Evolutionary conservation across 257 asterid genomes (phyloP).

Genomic region (Thymus quinquecostatus): DNA sequence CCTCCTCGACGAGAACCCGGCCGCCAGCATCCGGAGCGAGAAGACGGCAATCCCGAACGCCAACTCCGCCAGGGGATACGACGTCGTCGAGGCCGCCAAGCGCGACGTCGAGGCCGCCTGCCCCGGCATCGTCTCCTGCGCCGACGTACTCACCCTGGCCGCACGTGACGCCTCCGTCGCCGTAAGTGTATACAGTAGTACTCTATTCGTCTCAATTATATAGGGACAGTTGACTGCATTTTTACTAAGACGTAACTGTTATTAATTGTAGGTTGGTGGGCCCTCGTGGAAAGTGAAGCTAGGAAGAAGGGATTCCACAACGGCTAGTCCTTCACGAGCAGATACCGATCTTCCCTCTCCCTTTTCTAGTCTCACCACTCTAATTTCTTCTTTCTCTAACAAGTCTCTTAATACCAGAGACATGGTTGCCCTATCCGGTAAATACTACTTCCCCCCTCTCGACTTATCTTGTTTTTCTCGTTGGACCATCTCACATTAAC

Average conservation of each 20-base stretch:
- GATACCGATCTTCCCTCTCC: conserved; percentile 40
- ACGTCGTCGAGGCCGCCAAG: conserved; percentile 48
- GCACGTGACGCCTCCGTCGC: conserved; percentile 51
- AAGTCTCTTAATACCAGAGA: conserved; percentile 43
- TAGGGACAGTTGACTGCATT: too few relatives aligned
- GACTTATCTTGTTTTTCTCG: too few relatives aligned
- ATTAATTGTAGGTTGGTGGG: conserved; percentile 47
- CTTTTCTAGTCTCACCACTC: conserved; percentile 19
- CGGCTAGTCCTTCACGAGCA: conserved; percentile 39
- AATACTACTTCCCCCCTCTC: background rate
- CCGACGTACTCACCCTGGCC: conserved; percentile 46
- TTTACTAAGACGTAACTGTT: too few relatives aligned
- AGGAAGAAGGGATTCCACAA: conserved; percentile 52
- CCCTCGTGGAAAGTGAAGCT: conserved; percentile 46
- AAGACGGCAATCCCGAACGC: conserved; percentile 40
- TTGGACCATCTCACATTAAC: too few relatives aligned
- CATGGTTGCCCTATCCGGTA: conserved; percentile 55
- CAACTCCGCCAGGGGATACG: conserved; percentile 45
- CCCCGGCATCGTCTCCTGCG: conserved; percentile 57
- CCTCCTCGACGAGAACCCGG: conserved; percentile 36
- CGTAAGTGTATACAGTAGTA: conserved; percentile 25
- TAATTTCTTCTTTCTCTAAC: conserved; percentile 27
- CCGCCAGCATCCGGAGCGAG: conserved; percentile 40
- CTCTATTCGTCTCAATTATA: too few relatives aligned
- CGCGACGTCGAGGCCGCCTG: conserved; percentile 41